phyloP scores from a whole-genome alignment of 2,329 filamentous ascomycete species.

The Berkeleyomyces rouxiae region DNA sequence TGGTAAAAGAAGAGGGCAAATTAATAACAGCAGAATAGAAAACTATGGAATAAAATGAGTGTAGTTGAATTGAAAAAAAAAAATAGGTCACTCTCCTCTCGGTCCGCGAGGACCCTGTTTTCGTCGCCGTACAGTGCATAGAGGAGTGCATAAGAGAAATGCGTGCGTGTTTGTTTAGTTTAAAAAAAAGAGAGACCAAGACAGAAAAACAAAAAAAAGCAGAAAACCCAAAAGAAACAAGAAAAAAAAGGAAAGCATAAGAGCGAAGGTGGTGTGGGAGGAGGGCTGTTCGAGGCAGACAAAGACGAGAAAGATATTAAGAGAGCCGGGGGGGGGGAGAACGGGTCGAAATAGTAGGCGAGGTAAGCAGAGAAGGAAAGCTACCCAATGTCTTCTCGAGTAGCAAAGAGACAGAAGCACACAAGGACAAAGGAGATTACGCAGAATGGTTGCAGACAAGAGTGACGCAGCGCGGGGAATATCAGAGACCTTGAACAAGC shows the following conservation, averaged over 20 bases:
- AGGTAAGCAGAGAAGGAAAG: not conserved
- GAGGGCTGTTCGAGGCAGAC: not conserved
- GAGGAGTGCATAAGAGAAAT: not conserved
- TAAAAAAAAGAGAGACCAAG: not conserved
- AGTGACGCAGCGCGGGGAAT: not conserved
- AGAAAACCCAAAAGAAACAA: not conserved
- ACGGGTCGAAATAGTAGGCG: not conserved
- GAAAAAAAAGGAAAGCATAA: not conserved
- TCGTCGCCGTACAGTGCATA: not conserved
- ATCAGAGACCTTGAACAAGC: not conserved
- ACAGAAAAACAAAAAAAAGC: not conserved
- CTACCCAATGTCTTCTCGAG: not conserved
- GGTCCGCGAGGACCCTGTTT: constrained; percentile 2
- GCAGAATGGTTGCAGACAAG: not conserved
- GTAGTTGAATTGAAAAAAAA: not conserved
- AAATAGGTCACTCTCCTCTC: not conserved
- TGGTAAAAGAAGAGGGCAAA: not conserved
- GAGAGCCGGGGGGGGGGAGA: not conserved
- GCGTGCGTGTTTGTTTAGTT: not conserved
- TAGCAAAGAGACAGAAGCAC: not conserved
- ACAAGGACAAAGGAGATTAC: not conserved
- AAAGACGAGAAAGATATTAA: not conserved
- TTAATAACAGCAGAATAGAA: not conserved
- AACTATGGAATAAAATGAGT: not conserved
- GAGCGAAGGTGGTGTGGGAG: not conserved